phyloP scores from a whole-genome alignment of 768 basidiomycete genomes.

The Calocera viscosa region DNA sequence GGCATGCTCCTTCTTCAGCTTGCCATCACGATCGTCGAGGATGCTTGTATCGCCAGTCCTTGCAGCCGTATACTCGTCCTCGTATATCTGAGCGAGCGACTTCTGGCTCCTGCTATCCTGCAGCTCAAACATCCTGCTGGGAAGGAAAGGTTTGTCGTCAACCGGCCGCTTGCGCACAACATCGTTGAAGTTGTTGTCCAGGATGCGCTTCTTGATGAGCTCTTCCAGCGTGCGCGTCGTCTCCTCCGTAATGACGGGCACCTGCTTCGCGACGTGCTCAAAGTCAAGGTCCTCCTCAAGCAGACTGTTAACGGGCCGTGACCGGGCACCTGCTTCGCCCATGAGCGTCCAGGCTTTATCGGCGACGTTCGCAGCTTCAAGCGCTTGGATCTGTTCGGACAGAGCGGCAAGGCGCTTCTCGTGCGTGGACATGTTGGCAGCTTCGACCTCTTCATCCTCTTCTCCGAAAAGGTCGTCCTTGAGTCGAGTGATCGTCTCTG shows the following conservation, averaged over 20 bases:
- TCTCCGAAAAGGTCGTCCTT: constrained; percentile 73
- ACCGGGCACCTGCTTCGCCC: constrained; percentile 74
- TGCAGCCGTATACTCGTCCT: constrained; percentile 71
- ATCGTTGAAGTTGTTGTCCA: constrained; percentile 78
- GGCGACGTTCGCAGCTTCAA: constrained; percentile 79
- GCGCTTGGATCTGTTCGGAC: constrained; percentile 59
- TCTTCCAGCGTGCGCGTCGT: constrained; percentile 71
- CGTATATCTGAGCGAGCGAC: constrained; percentile 91
- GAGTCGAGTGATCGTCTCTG: constrained; percentile 49
- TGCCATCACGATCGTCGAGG: constrained; percentile 74
- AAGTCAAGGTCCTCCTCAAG: constrained; percentile 92
- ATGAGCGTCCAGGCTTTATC: constrained; percentile 86
- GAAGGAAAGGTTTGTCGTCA: constrained; percentile 80
- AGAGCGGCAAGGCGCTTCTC: constrained; percentile 66
- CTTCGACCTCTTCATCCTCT: constrained; percentile 38
- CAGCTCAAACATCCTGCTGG: constrained; percentile 77
- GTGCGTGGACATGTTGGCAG: constrained; percentile 50
- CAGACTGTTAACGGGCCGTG: constrained; percentile 80
- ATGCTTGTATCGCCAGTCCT: constrained; percentile 35
- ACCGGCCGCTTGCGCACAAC: constrained; percentile 68
- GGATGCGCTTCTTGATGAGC: constrained; percentile 76
- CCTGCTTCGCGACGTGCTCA: constrained; percentile 74
- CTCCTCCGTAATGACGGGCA: constrained; percentile 84
- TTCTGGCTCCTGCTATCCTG: constrained; percentile 78
- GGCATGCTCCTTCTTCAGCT: constrained; percentile 75